Evolutionary conservation across 1,284 basidiomycete genomes (phyloP), one percentile per base, ranked within the genome.

Genomic region (Sporisorium iseilematis-ciliati): DNA sequence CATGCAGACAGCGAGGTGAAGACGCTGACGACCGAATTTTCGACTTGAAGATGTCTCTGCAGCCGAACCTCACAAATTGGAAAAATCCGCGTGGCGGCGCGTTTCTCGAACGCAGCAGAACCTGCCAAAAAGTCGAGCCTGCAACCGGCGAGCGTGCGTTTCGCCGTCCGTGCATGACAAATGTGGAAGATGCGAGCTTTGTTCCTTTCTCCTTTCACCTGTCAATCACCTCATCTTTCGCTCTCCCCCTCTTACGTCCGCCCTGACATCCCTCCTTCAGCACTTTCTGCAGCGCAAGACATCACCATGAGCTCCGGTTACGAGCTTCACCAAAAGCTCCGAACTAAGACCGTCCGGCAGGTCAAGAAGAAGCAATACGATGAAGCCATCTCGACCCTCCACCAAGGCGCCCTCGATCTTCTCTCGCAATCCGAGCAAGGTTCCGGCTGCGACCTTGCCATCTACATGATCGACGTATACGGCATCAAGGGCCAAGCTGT

Each of bases 281-380:
- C 33, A 35, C 3, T 11, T 38, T 14, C 18, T 26, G 12, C 10
- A 18, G 0, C 6, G 18, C 25, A n/a, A 49, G 5, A 35, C 33
- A 12, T 29, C 45, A 57, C 21, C 16, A 75, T 75, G 72, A 64
- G 59, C 35, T 48, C 76, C 48, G 81, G 81, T 38, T 85, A 85
- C 74, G 84, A 85, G 46, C 78, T 82, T 25, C 83, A 84, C 58
- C 83, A 84, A 67, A 80, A 81, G 67, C 78, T 85, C 23, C 77
- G 84, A 20, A 84, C 84, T 33, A 85, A 83, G 68, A 72, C 78
- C 11, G 83, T 85, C 0, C 80, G 84, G 2, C 78, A 78, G 56
- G 57, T 84, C 64, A 80, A 80, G 65, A 83, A 82, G 66, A 82
- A 85, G 57, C 75, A 80, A 49, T 84, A 82, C 61, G 71, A 73